Evolutionary conservation across 2,329 filamentous ascomycete species (phyloP).

Genomic region (Trichoderma koningii): DNA sequence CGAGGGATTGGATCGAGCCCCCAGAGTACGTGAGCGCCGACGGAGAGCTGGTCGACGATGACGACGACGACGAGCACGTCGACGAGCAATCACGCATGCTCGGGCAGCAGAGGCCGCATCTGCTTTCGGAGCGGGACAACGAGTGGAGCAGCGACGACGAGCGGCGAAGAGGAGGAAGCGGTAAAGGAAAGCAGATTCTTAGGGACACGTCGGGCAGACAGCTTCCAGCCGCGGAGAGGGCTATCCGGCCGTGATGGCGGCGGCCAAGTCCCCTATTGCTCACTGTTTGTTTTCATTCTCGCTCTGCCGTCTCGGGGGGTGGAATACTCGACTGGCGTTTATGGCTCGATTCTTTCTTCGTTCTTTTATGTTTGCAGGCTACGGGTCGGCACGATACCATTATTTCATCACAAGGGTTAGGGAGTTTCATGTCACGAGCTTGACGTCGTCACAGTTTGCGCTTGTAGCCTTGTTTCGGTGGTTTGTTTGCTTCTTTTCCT

Average conservation of each 20-base stretch:
- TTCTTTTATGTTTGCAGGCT: conserved; percentile 28
- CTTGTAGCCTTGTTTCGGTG: conserved; percentile 7
- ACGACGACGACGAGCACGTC: conserved; percentile 52
- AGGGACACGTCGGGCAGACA: conserved; percentile 54
- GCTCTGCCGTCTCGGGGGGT: conserved; percentile 7
- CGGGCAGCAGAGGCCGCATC: conserved; percentile 41
- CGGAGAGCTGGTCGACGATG: conserved; percentile 66
- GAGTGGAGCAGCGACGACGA: conserved; percentile 53
- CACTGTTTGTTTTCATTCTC: neutral
- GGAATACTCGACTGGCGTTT: conserved; percentile 31
- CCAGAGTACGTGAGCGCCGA: conserved; percentile 75
- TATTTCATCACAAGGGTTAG: conserved; percentile 6
- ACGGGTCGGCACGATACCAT: conserved; percentile 36
- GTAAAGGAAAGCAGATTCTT: conserved; percentile 49
- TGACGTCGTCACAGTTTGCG: conserved; percentile 11
- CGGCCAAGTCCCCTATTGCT: neutral
- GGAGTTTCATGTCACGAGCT: conserved; percentile 17
- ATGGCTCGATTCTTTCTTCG: conserved; percentile 28
- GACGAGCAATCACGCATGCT: conserved; percentile 64
- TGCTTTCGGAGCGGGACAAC: conserved; percentile 36
- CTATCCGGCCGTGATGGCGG: conserved; percentile 41
- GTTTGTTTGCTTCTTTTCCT: conserved; percentile 1
- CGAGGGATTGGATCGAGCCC: conserved; percentile 77
- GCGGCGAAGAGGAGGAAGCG: conserved; percentile 42
- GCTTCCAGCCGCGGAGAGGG: conserved; percentile 56